A percentile compares a stretch with the other conserved stretches of the same genome.
These are phyloP conservation scores for Paramecium pentaurelia DNA, from an alignment of 73 alveolate genomes.

Conservation along the genomic window DNA sequence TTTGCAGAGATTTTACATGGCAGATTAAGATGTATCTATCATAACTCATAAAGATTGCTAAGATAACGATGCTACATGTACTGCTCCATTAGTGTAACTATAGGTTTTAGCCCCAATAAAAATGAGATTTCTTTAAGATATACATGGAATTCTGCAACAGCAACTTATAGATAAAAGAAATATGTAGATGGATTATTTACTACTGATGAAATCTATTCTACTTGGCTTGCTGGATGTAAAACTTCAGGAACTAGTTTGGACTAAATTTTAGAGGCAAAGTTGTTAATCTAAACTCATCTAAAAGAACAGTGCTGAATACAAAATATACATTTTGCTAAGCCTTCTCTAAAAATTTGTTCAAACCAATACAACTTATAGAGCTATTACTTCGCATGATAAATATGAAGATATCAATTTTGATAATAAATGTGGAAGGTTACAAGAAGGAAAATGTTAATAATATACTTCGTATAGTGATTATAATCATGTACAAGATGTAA, in stretches of 20 bases:
- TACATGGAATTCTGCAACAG: not conserved
- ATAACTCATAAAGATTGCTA: not conserved
- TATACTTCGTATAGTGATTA: not conserved
- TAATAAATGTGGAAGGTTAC: not conserved
- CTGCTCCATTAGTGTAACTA: not conserved
- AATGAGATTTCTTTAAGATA: not conserved
- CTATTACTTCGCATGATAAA: not conserved
- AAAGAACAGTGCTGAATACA: not conserved
- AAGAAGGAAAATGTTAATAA: not conserved
- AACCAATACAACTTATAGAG: not conserved
- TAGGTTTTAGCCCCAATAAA: not conserved
- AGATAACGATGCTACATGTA: not conserved
- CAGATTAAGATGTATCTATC: not conserved
- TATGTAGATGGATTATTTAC: not conserved
- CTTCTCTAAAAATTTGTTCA: not conserved
- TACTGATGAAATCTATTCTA: not conserved
- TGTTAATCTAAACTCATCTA: not conserved
- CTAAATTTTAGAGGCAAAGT: not conserved
- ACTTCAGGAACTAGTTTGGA: not conserved
- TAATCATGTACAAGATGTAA: not conserved
- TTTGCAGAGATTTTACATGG: conserved; percentile 16
- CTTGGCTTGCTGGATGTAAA: not conserved
- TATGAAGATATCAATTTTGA: not conserved
- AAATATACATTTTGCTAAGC: not conserved
- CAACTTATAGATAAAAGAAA: not conserved